Evolutionary conservation across 2,329 filamentous ascomycete genomes (phyloP).

Genomic region (Emydomyces testavorans): DNA sequence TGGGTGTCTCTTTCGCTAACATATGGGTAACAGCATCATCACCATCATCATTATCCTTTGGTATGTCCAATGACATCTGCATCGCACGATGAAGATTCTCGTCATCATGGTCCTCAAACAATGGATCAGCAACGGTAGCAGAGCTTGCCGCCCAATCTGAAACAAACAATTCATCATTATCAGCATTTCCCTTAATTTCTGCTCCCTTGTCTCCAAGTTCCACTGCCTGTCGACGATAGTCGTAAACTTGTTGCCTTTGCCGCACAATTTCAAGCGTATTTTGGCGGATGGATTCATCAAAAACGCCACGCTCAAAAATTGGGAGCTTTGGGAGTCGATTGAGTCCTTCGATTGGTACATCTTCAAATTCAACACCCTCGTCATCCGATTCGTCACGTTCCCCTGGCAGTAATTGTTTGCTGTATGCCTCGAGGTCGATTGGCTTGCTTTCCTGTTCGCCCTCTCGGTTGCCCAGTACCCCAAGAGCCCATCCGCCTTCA

Average conservation of each 20-base stretch:
- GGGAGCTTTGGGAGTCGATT: slow-evolving; percentile 64
- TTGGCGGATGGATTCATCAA: slow-evolving; percentile 29
- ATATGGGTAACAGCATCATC: slow-evolving; percentile 24
- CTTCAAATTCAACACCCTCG: slow-evolving; percentile 75
- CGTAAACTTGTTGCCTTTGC: slow-evolving; percentile 39
- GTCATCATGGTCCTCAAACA: slow-evolving; percentile 54
- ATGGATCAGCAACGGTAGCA: slow-evolving; percentile 38
- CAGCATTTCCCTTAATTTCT: slow-evolving; percentile 22
- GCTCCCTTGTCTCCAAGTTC: slow-evolving; percentile 16
- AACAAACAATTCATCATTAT: slow-evolving; percentile 46
- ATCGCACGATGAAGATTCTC: slow-evolving; percentile 73
- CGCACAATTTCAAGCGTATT: slow-evolving; percentile 28
- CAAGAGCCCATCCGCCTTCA: slow-evolving; percentile 90
- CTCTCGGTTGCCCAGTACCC: slow-evolving; percentile 79
- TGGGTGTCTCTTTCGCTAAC: slow-evolving; percentile 11
- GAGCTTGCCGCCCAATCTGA: slow-evolving; percentile 36
- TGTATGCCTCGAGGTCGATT: slow-evolving; percentile 71
- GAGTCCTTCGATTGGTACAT: slow-evolving; percentile 80
- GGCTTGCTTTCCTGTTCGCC: slow-evolving; percentile 71
- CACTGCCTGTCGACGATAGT: slow-evolving; percentile 26
- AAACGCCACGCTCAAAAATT: slow-evolving; percentile 29
- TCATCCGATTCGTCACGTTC: slow-evolving; percentile 54
- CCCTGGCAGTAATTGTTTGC: slow-evolving; percentile 41
- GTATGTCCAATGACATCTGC: slow-evolving; percentile 60
- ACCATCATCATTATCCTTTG: slow-evolving; percentile 26